Evolutionary conservation across 139 green algal genomes (phyloP).

Genomic region (Ettlia oleoabundans): DNA sequence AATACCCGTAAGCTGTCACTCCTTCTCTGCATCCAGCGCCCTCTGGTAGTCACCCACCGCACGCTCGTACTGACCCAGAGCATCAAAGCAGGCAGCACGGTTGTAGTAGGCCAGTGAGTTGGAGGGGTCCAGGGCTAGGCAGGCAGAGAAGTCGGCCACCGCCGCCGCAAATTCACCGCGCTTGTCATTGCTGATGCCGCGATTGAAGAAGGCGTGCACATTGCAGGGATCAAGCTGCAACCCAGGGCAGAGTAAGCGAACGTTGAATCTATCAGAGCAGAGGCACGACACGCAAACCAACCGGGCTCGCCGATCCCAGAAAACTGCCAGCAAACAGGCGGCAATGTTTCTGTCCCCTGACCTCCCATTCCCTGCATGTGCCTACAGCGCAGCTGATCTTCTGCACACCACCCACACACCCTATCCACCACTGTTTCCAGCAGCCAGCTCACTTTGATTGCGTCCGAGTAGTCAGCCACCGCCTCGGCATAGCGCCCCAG

Average conservation of each 20-base stretch:
- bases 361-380: no score
- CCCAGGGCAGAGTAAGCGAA: no score
- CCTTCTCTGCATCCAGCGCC: slow-evolving; percentile 51
- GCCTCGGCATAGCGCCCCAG: slow-evolving; percentile 71
- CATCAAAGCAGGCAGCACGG: slow-evolving; percentile 60
- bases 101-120: slow-evolving; percentile 71
- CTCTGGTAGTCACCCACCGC: slow-evolving; percentile 61
- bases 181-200: slow-evolving; percentile 73
- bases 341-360: no score
- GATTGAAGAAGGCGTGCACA: slow-evolving; percentile 38
- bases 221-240: slow-evolving; percentile 9
- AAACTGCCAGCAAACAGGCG: background rate
- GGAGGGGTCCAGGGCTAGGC: slow-evolving; percentile 58
- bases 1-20: no score
- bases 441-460: background rate
- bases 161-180: slow-evolving; percentile 55
- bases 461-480: slow-evolving; percentile 37
- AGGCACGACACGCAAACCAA: no score
- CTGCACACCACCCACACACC: background rate
- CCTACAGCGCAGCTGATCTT: no score
- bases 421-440: background rate
- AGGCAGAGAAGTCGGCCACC: slow-evolving; percentile 63
- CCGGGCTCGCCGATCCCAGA: no score
- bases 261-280: no score
- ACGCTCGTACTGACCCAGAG: slow-evolving; percentile 50